Evolutionary conservation across 148 eudicot species (phyloP), one percentile per base, ranked within the genome.

Genomic region (Rhododendron williamsianum): DNA sequence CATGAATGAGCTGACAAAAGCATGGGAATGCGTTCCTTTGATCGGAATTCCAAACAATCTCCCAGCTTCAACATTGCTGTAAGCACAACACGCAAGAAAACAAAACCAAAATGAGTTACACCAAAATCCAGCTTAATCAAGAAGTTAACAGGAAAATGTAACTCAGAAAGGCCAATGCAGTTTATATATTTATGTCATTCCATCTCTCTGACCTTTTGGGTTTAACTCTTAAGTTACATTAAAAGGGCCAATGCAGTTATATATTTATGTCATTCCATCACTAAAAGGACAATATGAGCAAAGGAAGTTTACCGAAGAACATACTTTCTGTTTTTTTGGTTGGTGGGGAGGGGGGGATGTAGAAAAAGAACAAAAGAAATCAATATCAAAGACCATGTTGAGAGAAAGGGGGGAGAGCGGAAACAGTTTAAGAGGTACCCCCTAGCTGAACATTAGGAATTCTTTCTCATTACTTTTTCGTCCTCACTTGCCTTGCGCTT

Each of bases 11-110:
- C 98, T 97, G 83, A 97, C 98, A 94, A 94, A 97, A 82, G 99
- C 99, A 91, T 97, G 99, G 82, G 99, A 97, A 89, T 97, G 99
- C 71, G 99, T 96, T 88, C 99, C 99, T 82, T 91, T 91, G 48
- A 96, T 91, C 38, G 99, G 99, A 87, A 96, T 96, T 88, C 99
- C 99, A 90, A 97, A 97, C 89, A 95, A 90, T 88, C 89, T 94
- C 86, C 97, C 99, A 90, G 99, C 99, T 87, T 93, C 94, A 84
- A 94, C 95, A 88, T 97, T 97, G 94, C 99, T 97, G 93, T 83
- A 71, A 86, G 81, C 35, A 76, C 82, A 87, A 83, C 35, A 82
- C 54, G 72, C 69, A 72, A 83, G 33, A 65, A n/a, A n/a, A 25
- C 11, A 38, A 78, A 82, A 83, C 38, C 9, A 67, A 87, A 19